Percentiles rank a stretch among this genome's conserved stretches.
These are phyloP conservation scores for Salvia sclarea DNA, from an alignment of 305 asterid genomes.

Conservation along the genomic window DNA sequence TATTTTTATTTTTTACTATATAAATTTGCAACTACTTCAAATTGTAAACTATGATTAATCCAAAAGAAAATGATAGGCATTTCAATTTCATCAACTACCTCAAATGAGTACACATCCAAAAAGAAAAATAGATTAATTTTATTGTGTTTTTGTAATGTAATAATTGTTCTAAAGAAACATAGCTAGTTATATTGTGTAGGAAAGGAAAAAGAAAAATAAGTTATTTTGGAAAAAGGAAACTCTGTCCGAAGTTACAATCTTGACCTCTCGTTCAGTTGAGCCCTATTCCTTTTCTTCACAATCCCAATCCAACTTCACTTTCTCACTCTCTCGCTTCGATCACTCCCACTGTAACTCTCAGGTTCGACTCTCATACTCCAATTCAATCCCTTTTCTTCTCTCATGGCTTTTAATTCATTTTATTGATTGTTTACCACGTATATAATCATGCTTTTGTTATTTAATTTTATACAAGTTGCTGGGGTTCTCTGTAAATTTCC, in stretches of 20 bases:
- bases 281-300: slow-evolving; percentile 24
- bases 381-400: not conserved
- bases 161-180: too few relatives aligned
- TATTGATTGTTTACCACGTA: slow-evolving; percentile 1
- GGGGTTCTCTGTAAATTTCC: not conserved
- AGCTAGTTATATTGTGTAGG: too few relatives aligned
- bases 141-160: too few relatives aligned
- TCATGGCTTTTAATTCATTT: not conserved
- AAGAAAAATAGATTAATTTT: too few relatives aligned
- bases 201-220: not conserved
- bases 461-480: not conserved
- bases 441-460: not conserved
- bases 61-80: too few relatives aligned
- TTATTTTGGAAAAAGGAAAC: not conserved
- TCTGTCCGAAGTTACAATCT: not conserved
- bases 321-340: slow-evolving; percentile 25
- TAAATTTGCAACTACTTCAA: too few relatives aligned
- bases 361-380: slow-evolving; percentile 32
- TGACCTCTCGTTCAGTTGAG: slow-evolving; percentile 1
- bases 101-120: too few relatives aligned
- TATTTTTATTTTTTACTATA: too few relatives aligned
- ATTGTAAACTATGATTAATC: too few relatives aligned
- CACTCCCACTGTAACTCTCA: slow-evolving; percentile 19
- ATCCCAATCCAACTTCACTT: slow-evolving; percentile 41
- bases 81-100: too few relatives aligned